Evolutionary conservation across 129 eudicot genomes (phyloP), one percentile per base, ranked within the genome.

Genomic region (Flaveria robusta): DNA sequence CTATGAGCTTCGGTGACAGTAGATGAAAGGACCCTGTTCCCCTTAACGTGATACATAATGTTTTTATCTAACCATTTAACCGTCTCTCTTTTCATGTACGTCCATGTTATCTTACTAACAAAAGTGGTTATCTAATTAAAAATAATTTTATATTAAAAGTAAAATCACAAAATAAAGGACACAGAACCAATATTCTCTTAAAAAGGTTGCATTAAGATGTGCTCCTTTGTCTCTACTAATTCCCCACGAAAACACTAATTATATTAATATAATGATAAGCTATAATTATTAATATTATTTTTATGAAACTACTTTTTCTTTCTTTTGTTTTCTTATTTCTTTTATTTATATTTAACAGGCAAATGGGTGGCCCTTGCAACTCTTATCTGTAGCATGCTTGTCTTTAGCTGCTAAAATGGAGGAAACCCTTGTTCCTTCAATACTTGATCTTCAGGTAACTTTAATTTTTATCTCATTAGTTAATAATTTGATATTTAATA

Each of bases 351-450:
- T 69, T 66, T 82, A 88, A 91, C 86, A 90, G 87, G 82, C 88
- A 85, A 85, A 81, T 74, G 97, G 98, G 73, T 93, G 98, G 98
- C 95, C 97, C 24, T 60, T 87, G 78, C 98, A 93, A 88, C 90
- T 93, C 45, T 74, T 93, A 79, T 83, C 97, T 26, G 97, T 93
- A 81, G 92, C 98, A 26, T 93, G 97, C 81, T 80, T 93, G 81
- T 93, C 98, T 65, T 74, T 93, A 76, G 98, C 98, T 83, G 98
- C 98, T 66, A 93, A 93, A 74, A 90, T 93, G 98, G 98, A 93
- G 91, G 98, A 93, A 88, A 87, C 87, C n/a, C 86, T 90, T 22
- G 90, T 93, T 90, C 98, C 98, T 75, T 90, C 92, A 67, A 89
- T 90, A 26, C 22, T 88, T 83, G 92, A 90, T 88, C 89, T 93